These are phyloP conservation scores for Drosera spatulata DNA, from an alignment of 179 eudicot species.

Conservation along the genomic window DNA sequence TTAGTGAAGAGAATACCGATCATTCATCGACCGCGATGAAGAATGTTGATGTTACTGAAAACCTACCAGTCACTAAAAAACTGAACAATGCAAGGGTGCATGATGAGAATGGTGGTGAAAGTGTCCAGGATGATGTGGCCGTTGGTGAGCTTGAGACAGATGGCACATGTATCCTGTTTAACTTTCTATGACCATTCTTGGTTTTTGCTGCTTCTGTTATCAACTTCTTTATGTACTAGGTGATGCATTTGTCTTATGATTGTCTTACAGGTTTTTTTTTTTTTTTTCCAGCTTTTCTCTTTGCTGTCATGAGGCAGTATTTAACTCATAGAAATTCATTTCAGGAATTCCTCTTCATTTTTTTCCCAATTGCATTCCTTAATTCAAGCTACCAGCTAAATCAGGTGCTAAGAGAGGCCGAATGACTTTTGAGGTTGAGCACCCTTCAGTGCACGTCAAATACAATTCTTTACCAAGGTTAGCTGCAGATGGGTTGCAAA, in stretches of 20 bases:
- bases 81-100: conserved; percentile 12
- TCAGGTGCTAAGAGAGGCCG: conserved; percentile 70
- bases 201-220: conserved; percentile 5
- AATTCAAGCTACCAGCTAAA: conserved; percentile 36
- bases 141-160: conserved; percentile 17
- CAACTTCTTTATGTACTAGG: conserved; percentile 1
- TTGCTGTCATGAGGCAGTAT: neutral
- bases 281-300: neutral
- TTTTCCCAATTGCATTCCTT: conserved; percentile 22
- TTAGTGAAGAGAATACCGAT: conserved; percentile 9
- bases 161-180: conserved; percentile 47
- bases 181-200: neutral
- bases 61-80: conserved; percentile 18
- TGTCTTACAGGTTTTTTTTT: no score
- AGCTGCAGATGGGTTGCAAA: conserved; percentile 5
- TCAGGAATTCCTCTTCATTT: conserved; percentile 2
- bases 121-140: conserved; percentile 20
- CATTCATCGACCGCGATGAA: conserved; percentile 13
- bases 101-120: conserved; percentile 32
- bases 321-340: conserved; percentile 1
- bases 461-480: conserved; percentile 75
- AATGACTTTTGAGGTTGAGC: conserved; percentile 37
- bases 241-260: neutral
- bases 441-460: conserved; percentile 57
- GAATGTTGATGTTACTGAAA: conserved; percentile 23